Evolutionary conservation across 805 yeast genomes (phyloP), one percentile per base, ranked within the genome.

Genomic region (Starmerella kuoi): DNA sequence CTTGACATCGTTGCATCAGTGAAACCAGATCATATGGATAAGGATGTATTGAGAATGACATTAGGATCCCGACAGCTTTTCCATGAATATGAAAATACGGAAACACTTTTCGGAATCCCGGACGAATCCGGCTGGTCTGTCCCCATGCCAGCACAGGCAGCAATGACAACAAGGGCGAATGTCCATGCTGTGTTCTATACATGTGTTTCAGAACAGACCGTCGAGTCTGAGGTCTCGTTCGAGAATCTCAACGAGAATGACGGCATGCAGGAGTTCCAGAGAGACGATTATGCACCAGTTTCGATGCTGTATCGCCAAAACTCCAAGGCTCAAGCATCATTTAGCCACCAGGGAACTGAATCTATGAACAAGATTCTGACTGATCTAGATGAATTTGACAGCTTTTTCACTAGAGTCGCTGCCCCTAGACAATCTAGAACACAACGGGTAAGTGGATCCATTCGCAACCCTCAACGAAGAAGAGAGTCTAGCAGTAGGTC

Each of bases 41-140:
- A 84, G 54, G 95, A 87, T 56, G 87, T 88, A 17, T 67, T 91
- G 52, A 70, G 96, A 58, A 83, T 91, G 77, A 80, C 94, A 52
- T 72, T 88, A 56, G 96, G 96, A 9, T 85, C 82, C 50, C 66
- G 77, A 12, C 73, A 83, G 7, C 68, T 81, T 51, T 74, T 80
- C 52, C 82, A 79, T 49, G 93, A 83, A 49, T 81, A 79, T 56
- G 95, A 82, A 50, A 77, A 74, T 51, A 79, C 91, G 2, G 86
- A 91, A 0, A 85, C 96, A 0, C 65, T 91, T 42, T 93, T 86
- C 64, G 98, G 98, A 14, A 77, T 88, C 20, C 97, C 98, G 0
- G 88, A 82, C 47, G 94, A 83, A 11, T 77, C 80, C 55, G 99
- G 99, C 1, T 91, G 99, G 99, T 79, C 95, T 0, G 77, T 93